These are phyloP conservation scores for Acanthochlamys bracteata DNA, from an alignment of 106 monocot species.

Conservation along the genomic window DNA sequence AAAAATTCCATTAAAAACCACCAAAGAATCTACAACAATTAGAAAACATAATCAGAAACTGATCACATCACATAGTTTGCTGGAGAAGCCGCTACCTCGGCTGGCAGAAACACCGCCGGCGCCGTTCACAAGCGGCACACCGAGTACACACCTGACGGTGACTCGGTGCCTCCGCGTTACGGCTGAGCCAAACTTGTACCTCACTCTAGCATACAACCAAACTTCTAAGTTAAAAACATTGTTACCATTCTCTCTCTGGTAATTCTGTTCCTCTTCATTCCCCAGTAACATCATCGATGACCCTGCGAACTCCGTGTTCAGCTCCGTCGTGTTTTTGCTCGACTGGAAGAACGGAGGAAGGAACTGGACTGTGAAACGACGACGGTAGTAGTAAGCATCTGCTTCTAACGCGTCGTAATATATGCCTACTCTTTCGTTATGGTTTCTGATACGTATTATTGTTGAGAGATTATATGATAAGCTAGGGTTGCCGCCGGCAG, in stretches of 20 bases:
- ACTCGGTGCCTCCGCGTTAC: neutral
- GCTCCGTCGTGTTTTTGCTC: constrained; percentile 33
- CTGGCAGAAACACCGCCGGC: no score
- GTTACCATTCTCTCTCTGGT: neutral
- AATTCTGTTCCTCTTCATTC: neutral
- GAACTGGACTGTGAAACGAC: constrained; percentile 26
- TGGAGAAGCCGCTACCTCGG: neutral
- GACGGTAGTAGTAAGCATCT: constrained; percentile 33
- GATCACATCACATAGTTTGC: constrained; percentile 1
- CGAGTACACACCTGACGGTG: neutral
- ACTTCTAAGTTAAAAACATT: neutral
- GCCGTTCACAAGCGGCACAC: constrained; percentile 1
- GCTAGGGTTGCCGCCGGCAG: neutral
- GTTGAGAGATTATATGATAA: constrained; percentile 52
- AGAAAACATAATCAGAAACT: no score
- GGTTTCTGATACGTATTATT: constrained; percentile 59
- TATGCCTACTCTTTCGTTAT: constrained; percentile 55
- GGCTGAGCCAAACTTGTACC: neutral
- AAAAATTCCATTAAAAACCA: no score
- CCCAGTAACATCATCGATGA: neutral
- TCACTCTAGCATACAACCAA: neutral
- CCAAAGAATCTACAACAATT: no score
- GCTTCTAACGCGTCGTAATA: constrained; percentile 64
- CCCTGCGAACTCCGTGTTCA: constrained; percentile 32
- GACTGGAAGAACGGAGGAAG: constrained; percentile 55